These are phyloP conservation scores for Dioscorea cayenensis DNA, from an alignment of 116 monocot genomes.

Conservation along the genomic window DNA sequence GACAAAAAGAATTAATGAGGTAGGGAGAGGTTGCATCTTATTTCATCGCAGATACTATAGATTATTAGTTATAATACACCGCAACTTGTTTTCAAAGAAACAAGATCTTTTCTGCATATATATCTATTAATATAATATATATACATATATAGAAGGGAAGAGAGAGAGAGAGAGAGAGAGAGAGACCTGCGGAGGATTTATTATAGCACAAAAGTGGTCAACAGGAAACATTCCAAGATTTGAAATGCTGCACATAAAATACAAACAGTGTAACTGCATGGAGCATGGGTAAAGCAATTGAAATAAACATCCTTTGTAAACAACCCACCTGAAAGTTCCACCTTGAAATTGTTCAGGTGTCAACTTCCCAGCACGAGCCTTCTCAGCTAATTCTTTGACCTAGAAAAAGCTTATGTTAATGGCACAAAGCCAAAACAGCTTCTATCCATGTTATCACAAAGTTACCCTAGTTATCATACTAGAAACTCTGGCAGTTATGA, in stretches of 20 bases:
- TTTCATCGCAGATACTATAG: no score
- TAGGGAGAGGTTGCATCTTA: no score
- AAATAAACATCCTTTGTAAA: not conserved
- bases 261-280: not conserved
- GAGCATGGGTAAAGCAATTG: not conserved
- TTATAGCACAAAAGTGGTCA: constrained; percentile 91
- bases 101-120: no score
- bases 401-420: constrained; percentile 5
- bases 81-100: no score
- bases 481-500: not conserved
- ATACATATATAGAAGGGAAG: no score
- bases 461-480: not conserved
- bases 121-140: no score
- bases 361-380: constrained; percentile 87
- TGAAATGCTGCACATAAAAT: constrained; percentile 73
- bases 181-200: constrained; percentile 96
- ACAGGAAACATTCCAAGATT: constrained; percentile 99
- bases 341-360: constrained; percentile 84
- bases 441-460: not conserved
- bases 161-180: constrained; percentile 3
- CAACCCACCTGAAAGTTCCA: constrained; percentile 84
- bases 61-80: no score
- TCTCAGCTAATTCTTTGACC: constrained; percentile 95
- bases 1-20: no score
- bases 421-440: not conserved